Conservation (phyloP, 1,139 yeast genomes). For the Yamadazyma diddensiae region DNA sequence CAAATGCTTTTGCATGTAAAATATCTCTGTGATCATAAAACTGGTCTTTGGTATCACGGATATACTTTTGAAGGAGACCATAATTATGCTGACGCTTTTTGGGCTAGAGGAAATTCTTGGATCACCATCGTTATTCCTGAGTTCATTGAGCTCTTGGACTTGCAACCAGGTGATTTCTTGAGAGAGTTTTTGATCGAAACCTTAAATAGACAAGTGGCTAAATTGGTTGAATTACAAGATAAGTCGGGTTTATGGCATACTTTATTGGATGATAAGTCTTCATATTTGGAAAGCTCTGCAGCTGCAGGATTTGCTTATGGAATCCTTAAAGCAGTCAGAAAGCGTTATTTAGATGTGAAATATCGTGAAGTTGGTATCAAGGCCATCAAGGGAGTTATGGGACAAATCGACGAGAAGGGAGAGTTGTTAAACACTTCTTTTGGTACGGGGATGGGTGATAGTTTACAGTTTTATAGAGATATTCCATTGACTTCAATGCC, state of each 20-base stretch:
- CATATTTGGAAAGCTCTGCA: constrained; percentile 31
- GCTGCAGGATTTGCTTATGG: constrained; percentile 37
- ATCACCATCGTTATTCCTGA: constrained; percentile 35
- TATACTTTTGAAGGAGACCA: constrained; percentile 29
- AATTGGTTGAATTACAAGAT: constrained; percentile 23
- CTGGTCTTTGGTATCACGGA: constrained; percentile 34
- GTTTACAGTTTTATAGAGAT: constrained; percentile 27
- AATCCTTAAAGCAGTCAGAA: constrained; percentile 24
- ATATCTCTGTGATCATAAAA: constrained; percentile 24
- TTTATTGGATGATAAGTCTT: constrained; percentile 25
- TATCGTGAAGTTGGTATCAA: constrained; percentile 20
- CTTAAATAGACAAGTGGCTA: constrained; percentile 24
- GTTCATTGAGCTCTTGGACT: constrained; percentile 25
- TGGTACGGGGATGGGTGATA: constrained; percentile 33
- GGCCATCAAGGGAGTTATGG: constrained; percentile 26
- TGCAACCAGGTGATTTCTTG: constrained; percentile 22
- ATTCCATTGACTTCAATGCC: constrained; percentile 34
- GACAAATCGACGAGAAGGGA: constrained; percentile 23
- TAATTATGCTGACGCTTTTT: constrained; percentile 29
- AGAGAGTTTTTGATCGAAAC: constrained; percentile 24
- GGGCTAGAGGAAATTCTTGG: constrained; percentile 40
- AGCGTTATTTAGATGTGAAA: constrained; percentile 19
- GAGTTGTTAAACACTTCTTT: constrained; percentile 30
- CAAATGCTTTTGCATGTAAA: constrained; percentile 31
- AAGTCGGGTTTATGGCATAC: constrained; percentile 30